Base-by-base conservation (phyloP, 345 rosid genomes). In the Linum tenue region DNA sequence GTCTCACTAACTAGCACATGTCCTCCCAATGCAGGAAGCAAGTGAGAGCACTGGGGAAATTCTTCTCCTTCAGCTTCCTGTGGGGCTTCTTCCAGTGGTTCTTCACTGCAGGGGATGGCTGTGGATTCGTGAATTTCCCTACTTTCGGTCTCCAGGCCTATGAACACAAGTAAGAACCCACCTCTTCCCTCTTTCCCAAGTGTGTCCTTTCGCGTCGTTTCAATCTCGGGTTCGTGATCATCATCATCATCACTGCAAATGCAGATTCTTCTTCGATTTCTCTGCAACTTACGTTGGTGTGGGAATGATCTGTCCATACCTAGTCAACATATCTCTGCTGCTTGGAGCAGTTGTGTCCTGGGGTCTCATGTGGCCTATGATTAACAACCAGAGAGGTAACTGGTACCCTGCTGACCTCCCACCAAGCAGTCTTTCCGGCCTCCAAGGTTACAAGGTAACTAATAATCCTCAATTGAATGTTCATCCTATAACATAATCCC, bases 71-170 rank as follows among this genome's bases (percentile, higher is more conserved):
- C 62, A 74, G 78, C 71, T 74, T 74, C 70, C 58, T 74, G 56
- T 74, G 78, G 78, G 78, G 74, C 37, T 66, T 74, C 70, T 74
- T 74, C 31, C 78, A 74, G 17, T 74, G 78, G 74, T 74, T 74
- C 59, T 74, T 40, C 62, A 70, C 78, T 57, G 71, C 67, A 3
- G 78, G 71, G 44, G 74, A 66, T 74, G 65, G 22, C 35, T 74
- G 78, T 58, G 78, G 78, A 56, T 74, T 74, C 50, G 64, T 44
- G 2, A 66, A 38, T 38, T 74, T 74, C 42, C 78, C 78, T 60
- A 39, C 71, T 8, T 67, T 74, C 12, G 74, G 78, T 5, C 74
- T 74, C 41, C 53, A 69, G 37, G 78, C 78, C 37, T 70, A 61
- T 66, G 17, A 69, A 41, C 62, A 74, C 57, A 62, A 36, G 73